Base-by-base conservation (phyloP, 495 filamentous ascomycete genomes). In the Penicillium macrosclerotiorum region DNA sequence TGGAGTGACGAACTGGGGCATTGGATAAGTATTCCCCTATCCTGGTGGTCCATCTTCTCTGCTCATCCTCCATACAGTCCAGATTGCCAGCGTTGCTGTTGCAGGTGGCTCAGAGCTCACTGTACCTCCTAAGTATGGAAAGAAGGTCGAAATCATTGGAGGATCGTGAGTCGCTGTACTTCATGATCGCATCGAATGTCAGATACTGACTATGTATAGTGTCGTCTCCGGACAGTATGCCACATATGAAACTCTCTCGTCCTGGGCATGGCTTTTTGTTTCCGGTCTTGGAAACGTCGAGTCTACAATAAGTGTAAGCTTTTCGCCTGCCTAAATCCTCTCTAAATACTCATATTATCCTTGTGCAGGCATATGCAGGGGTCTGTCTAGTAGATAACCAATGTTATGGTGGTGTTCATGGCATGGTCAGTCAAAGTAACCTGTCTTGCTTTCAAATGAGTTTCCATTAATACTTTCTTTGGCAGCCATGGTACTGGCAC, bases 71-170 rank as follows among this genome's bases (percentile, higher is more conserved):
- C 34, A 22, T 43, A 69, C 66, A 35, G 71, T 85, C 8, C 82
- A 86, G 54, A 75, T 86, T 29, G 60, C 67, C 14, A 62, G 63
- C 18, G 74, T 84, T 1, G 80, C 84, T 34, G 70, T 82, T 1
- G 71, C 65, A 3, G 49, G 62, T 4, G 71, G 68, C 4, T 71
- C 72, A 17, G 63, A 65, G 18, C 60, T 86, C 1, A 56, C 76
- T 55, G 76, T 78, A 48, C 56, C 82, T 13, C 73, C 76, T 0
- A 65, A 72, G 27, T 74, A 72, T 45, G 45, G 49, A 11, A 76
- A 73, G 32, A 78, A 73, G 1, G 78, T 88, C 30, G 83, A 88
- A 49, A 71, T 86, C 32, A 84, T 88, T 43, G 84, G 84, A 1
- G 84, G 84, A 45, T 76, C 73, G 57, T 71, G 41, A 43, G 67